A percentile compares a stretch with the other conserved stretches of the same genome.
Conservation (phyloP, 257 asterid genomes). For the Scutellaria galericulata region DNA sequence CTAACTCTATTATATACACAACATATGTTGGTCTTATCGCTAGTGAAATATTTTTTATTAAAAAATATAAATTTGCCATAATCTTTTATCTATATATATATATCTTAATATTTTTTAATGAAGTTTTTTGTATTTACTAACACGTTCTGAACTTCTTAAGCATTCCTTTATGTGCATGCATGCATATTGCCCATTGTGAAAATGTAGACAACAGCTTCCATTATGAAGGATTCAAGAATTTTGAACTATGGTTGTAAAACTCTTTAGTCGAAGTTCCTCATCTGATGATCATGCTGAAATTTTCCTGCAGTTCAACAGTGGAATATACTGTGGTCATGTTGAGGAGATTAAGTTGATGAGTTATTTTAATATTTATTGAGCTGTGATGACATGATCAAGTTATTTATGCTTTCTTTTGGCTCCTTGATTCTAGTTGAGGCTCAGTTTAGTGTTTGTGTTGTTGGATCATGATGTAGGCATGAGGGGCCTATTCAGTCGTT, state of each 20-base stretch:
- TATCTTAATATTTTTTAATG: too few relatives aligned
- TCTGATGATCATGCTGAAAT: conserved; percentile 15
- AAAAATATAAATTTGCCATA: not conserved
- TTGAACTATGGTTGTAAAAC: conserved; percentile 12
- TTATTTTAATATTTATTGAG: conserved; percentile 1
- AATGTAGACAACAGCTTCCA: conserved; percentile 2
- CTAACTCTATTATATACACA: not conserved
- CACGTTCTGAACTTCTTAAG: not conserved
- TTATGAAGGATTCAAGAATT: not conserved
- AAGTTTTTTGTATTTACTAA: too few relatives aligned
- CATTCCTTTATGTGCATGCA: not conserved
- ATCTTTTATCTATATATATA: not conserved
- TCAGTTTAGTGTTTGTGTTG: conserved; percentile 22
- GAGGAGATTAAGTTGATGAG: not conserved
- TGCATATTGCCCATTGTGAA: not conserved
- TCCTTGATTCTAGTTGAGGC: conserved; percentile 4
- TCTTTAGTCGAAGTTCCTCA: not conserved
- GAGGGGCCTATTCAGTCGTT: conserved; percentile 59
- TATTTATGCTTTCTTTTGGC: conserved; percentile 5
- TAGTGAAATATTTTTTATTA: not conserved
- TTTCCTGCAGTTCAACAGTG: not conserved
- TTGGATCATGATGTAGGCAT: conserved; percentile 55
- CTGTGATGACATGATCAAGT: conserved; percentile 7
- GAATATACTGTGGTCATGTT: conserved; percentile 18
- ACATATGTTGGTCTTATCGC: not conserved